Percentiles rank a stretch among this genome's conserved stretches.
Evolutionary conservation across 2,329 filamentous ascomycete species (phyloP).

Genomic region (Metarhizium anisopliae): DNA sequence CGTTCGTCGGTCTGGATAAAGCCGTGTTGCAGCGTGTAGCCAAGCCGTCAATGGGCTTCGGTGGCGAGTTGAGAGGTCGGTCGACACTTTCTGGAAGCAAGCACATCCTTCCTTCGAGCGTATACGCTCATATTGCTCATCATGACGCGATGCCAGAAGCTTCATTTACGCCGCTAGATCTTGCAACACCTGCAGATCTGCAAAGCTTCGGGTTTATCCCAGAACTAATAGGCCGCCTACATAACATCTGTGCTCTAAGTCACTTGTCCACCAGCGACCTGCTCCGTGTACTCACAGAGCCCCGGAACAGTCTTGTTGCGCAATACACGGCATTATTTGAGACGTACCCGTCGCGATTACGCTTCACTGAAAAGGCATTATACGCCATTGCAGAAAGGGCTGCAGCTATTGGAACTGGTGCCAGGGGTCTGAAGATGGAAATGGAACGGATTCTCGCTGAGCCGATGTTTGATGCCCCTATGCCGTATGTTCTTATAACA

Average conservation of each 20-base stretch:
- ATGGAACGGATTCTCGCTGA: slow-evolving; percentile 72
- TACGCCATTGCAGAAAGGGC: slow-evolving; percentile 67
- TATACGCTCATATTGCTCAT: slow-evolving; percentile 49
- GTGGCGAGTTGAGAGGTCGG: slow-evolving; percentile 63
- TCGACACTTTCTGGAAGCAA: slow-evolving; percentile 38
- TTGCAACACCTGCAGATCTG: slow-evolving; percentile 66
- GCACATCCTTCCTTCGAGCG: slow-evolving; percentile 56
- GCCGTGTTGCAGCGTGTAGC: slow-evolving; percentile 79
- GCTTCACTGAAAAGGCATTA: slow-evolving; percentile 76
- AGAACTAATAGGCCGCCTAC: slow-evolving; percentile 90
- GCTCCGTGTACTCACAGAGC: slow-evolving; percentile 84
- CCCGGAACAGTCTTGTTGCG: slow-evolving; percentile 75
- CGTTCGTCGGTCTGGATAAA: slow-evolving; percentile 89
- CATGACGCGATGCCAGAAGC: slow-evolving; percentile 29
- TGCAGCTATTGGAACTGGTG: slow-evolving; percentile 58
- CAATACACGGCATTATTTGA: slow-evolving; percentile 88
- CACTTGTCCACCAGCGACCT: slow-evolving; percentile 61
- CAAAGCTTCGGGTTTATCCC: slow-evolving; percentile 88
- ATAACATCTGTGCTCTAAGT: slow-evolving; percentile 78
- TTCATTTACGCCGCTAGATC: slow-evolving; percentile 53
- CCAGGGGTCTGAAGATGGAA: slow-evolving; percentile 68
- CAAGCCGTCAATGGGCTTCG: slow-evolving; percentile 81
- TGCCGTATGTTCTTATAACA: slow-evolving; percentile 65
- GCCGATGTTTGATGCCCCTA: slow-evolving; percentile 74
- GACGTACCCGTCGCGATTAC: slow-evolving; percentile 67